Conservation (phyloP, 257 asterid species). For the Solanum pimpinellifolium region DNA sequence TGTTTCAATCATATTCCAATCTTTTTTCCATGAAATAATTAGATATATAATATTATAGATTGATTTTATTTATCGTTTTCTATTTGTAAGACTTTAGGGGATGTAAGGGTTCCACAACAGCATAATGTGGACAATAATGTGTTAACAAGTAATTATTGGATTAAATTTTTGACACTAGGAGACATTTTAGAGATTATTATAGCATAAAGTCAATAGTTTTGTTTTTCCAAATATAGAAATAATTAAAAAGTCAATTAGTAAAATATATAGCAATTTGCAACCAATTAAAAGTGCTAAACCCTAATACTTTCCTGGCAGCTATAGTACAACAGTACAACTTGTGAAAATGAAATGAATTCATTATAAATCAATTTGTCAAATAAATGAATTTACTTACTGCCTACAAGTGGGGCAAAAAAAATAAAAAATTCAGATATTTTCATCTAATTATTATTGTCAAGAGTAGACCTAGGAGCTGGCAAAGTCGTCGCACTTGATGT, state of each 20-base stretch:
- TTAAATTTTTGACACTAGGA: not conserved
- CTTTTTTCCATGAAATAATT: not conserved
- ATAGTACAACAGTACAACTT: not conserved
- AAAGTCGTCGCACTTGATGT: not conserved
- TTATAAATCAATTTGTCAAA: not conserved
- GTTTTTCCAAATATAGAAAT: not conserved
- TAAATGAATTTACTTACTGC: not conserved
- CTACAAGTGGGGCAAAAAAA: not conserved
- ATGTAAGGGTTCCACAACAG: not conserved
- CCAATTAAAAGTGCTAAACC: not conserved
- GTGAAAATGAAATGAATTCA: not conserved
- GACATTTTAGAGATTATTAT: not conserved
- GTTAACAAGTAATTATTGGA: not conserved
- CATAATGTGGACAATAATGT: not conserved
- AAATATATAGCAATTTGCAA: not conserved
- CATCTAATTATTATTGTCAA: not conserved
- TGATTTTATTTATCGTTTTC: not conserved
- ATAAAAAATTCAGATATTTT: not conserved
- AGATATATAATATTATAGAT: not conserved
- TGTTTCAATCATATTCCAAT: not conserved
- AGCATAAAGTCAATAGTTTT: not conserved
- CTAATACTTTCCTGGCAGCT: not conserved
- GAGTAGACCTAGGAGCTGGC: not conserved
- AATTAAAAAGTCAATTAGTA: not conserved
- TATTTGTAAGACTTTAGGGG: not conserved